Evolutionary conservation across 192 early-diverging fungal species (phyloP).

Genomic region (Rhizophagus clarus): DNA sequence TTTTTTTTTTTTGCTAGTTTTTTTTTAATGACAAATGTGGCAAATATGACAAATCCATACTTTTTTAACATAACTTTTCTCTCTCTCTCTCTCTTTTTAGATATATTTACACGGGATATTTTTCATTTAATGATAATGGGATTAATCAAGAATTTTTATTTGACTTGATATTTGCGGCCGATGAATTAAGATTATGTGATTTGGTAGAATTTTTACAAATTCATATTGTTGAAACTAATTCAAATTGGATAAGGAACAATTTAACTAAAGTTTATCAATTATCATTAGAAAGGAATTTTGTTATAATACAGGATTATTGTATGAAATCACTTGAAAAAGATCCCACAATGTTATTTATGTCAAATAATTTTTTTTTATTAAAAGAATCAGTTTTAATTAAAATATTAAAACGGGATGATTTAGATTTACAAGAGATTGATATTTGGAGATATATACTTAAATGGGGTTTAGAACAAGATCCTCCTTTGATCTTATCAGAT

Average conservation of each 20-base stretch:
- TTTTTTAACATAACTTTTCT: no score
- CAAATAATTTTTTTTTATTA: neutral
- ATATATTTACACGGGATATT: constrained; percentile 5
- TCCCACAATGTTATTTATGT: neutral
- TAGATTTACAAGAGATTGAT: neutral
- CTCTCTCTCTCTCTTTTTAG: neutral
- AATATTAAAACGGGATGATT: neutral
- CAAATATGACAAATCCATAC: neutral
- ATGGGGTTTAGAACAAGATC: neutral
- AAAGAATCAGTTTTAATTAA: neutral
- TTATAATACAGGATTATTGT: neutral
- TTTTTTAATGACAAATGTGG: no score
- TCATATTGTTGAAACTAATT: neutral
- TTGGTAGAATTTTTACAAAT: neutral
- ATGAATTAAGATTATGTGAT: neutral
- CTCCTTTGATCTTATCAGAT: neutral
- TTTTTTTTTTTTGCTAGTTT: neutral
- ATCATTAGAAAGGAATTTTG: neutral
- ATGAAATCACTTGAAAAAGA: neutral
- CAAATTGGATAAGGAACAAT: neutral
- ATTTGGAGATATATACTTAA: constrained; percentile 4
- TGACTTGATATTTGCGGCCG: neutral
- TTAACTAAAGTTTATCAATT: neutral
- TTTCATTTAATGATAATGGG: neutral
- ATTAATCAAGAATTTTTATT: neutral